A percentile compares a stretch with the other conserved stretches of the same genome.
Conservation (phyloP, 495 filamentous ascomycete genomes). For the Hyphodiscus hymeniophilus region DNA sequence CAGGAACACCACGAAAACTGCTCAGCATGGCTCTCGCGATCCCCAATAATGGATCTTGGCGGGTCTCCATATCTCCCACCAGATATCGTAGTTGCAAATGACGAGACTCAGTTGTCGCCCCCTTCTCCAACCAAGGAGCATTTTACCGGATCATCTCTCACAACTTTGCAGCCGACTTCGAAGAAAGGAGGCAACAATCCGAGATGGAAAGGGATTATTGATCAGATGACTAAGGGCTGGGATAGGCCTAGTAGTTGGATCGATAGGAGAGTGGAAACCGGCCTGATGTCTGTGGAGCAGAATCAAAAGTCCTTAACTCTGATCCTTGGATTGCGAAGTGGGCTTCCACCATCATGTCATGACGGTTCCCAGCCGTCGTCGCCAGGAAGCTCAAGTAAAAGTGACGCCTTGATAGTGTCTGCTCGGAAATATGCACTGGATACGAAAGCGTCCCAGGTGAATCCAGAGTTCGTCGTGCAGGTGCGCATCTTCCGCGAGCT, state of each 20-base stretch:
- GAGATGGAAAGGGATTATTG: constrained; percentile 7
- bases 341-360: neutral
- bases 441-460: neutral
- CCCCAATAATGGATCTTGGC: neutral
- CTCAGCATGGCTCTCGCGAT: neutral
- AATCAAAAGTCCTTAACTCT: neutral
- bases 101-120: neutral
- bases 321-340: neutral
- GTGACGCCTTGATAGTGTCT: constrained; percentile 1
- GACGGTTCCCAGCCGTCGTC: neutral
- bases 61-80: constrained; percentile 1
- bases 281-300: constrained; percentile 1
- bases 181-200: neutral
- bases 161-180: neutral
- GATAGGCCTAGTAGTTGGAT: neutral
- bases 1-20: constrained; percentile 1
- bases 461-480: neutral
- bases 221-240: constrained; percentile 18
- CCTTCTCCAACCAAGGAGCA: neutral
- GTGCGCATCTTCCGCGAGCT: constrained; percentile 3
- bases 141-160: neutral
- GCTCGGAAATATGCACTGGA: constrained; percentile 5
- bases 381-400: neutral
- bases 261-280: neutral
- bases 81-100: neutral